Evolutionary conservation across 345 rosid genomes (phyloP).

Genomic region (Eucalyptus caleyi): DNA sequence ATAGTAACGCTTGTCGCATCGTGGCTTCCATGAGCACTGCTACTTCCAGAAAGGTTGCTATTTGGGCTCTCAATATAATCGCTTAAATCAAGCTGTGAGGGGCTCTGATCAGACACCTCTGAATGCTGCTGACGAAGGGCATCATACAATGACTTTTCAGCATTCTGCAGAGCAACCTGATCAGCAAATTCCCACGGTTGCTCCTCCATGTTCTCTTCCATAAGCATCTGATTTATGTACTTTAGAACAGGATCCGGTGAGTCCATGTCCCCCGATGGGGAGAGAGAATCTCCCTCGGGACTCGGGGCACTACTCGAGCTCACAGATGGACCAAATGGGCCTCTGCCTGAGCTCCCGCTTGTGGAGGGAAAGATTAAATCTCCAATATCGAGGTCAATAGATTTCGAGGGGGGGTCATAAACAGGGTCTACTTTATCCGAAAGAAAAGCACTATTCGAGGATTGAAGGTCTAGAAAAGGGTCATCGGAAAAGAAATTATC

Average conservation of each 20-base stretch:
- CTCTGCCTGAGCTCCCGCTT: neutral
- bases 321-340: neutral
- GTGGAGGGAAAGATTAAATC: neutral
- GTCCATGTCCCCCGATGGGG: constrained; percentile 15
- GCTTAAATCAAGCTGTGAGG: neutral
- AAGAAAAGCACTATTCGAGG: neutral
- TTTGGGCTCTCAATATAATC: constrained; percentile 2
- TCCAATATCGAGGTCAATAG: neutral
- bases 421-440: neutral
- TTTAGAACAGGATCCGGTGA: constrained; percentile 19
- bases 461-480: neutral
- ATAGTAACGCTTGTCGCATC: neutral
- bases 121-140: constrained; percentile 9
- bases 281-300: neutral
- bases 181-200: constrained; percentile 20
- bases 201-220: constrained; percentile 38
- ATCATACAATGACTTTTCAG: constrained; percentile 19
- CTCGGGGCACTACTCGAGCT: neutral
- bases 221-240: constrained; percentile 29
- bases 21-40: neutral
- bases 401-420: neutral
- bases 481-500: neutral
- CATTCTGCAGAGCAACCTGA: constrained; percentile 21
- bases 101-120: neutral
- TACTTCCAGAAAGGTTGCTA: neutral